Percentiles rank a stretch among this genome's conserved stretches.
Evolutionary conservation across 2,329 filamentous ascomycete genomes (phyloP).

Genomic region (Karstenula rhodostoma): DNA sequence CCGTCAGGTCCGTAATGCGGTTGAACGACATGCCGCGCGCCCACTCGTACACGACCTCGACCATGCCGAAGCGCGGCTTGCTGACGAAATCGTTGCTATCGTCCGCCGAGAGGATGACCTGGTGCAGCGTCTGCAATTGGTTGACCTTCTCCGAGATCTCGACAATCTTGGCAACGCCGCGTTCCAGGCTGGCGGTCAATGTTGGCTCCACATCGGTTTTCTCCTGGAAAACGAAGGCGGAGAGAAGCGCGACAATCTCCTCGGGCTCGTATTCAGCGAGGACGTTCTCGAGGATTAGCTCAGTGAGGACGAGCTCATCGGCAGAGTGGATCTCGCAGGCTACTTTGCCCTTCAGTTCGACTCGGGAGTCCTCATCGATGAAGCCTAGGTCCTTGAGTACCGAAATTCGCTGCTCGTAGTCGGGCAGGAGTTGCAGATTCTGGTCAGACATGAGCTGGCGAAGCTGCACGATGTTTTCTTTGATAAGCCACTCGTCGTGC

Average conservation of each 20-base stretch:
- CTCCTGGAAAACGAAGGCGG: slow-evolving; percentile 96
- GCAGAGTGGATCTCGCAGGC: slow-evolving; percentile 98
- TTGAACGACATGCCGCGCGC: slow-evolving; percentile 98
- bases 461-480: slow-evolving; percentile 88
- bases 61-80: slow-evolving; percentile 86
- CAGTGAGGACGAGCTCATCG: slow-evolving; percentile 94
- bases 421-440: slow-evolving; percentile 91
- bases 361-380: slow-evolving; percentile 84
- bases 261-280: slow-evolving; percentile 94
- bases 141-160: slow-evolving; percentile 93
- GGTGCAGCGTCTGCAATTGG: slow-evolving; percentile 83
- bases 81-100: slow-evolving; percentile 93
- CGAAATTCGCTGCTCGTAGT: slow-evolving; percentile 93
- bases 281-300: slow-evolving; percentile 95
- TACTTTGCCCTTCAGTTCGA: slow-evolving; percentile 97
- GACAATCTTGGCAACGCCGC: slow-evolving; percentile 84
- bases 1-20: slow-evolving; percentile 93
- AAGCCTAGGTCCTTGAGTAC: slow-evolving; percentile 93
- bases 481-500: slow-evolving; percentile 95
- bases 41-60: slow-evolving; percentile 99
- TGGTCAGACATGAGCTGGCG: slow-evolving; percentile 93
- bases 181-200: slow-evolving; percentile 81
- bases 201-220: slow-evolving; percentile 86
- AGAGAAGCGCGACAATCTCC: slow-evolving; percentile 93
- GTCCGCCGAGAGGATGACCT: slow-evolving; percentile 89